A percentile compares a stretch with the other conserved stretches of the same genome.
Conservation (phyloP, 805 yeast genomes). For the Ogataea siamensis region DNA sequence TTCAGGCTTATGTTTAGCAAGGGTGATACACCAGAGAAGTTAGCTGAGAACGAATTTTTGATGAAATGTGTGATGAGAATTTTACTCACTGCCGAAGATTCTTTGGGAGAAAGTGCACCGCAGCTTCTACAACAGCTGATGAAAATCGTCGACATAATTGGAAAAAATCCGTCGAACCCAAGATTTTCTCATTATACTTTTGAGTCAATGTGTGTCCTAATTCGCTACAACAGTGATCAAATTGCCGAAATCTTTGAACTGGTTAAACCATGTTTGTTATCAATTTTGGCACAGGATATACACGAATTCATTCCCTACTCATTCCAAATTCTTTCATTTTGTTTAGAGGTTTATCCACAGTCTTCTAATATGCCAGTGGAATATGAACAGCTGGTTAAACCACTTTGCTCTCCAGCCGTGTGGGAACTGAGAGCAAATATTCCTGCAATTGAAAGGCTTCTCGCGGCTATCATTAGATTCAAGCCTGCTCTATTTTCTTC, state of each 20-base stretch:
- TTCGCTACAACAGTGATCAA: conserved; percentile 46
- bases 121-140: conserved; percentile 64
- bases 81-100: conserved; percentile 66
- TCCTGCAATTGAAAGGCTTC: conserved; percentile 84
- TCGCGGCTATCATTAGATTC: conserved; percentile 61
- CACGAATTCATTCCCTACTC: conserved; percentile 93
- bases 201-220: conserved; percentile 78
- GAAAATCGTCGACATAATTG: conserved; percentile 63
- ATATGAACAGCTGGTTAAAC: conserved; percentile 67
- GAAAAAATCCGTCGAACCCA: conserved; percentile 94
- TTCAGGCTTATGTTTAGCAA: conserved; percentile 63
- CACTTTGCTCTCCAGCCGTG: conserved; percentile 81
- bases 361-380: conserved; percentile 55
- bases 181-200: conserved; percentile 86
- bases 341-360: conserved; percentile 60
- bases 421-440: conserved; percentile 95
- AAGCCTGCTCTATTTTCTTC: conserved; percentile 41
- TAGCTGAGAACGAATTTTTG: conserved; percentile 92
- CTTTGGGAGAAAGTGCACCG: conserved; percentile 45
- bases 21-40: conserved; percentile 73
- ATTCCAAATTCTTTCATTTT: conserved; percentile 82
- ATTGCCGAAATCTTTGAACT: conserved; percentile 44
- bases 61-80: conserved; percentile 88
- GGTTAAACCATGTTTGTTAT: conserved; percentile 65
- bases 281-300: conserved; percentile 74